Percentiles rank a stretch among this genome's conserved stretches.
Evolutionary conservation across 2,329 filamentous ascomycete genomes (phyloP).

Genomic region (Pezicula rhizophila): DNA sequence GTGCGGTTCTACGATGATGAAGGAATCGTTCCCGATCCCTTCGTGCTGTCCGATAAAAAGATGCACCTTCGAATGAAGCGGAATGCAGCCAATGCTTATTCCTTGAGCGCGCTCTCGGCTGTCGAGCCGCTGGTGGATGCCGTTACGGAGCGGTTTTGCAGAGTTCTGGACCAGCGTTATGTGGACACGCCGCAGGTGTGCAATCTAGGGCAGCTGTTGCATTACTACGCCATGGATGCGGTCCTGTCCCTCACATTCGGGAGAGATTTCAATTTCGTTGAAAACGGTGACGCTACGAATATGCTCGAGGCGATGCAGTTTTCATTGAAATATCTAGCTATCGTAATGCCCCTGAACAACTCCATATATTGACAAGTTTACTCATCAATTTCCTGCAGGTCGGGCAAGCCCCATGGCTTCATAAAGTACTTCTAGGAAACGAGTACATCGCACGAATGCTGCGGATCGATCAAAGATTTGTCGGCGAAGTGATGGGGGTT

Average conservation of each 20-base stretch:
- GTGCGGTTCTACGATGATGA: neutral
- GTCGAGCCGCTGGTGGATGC: neutral
- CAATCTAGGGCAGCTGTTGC: neutral
- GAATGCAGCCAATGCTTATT: neutral
- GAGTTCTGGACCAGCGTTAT: neutral
- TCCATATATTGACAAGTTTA: neutral
- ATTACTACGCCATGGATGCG: neutral
- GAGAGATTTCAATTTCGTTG: neutral
- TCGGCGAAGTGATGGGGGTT: neutral
- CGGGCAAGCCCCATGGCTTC: conserved; percentile 1
- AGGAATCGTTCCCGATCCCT: neutral
- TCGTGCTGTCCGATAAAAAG: neutral
- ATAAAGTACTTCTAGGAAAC: conserved; percentile 3
- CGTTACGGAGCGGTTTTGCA: neutral
- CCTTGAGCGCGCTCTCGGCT: neutral
- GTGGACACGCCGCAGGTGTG: neutral
- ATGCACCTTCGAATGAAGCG: neutral
- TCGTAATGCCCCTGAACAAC: neutral
- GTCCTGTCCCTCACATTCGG: neutral
- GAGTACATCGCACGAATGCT: neutral
- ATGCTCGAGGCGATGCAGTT: neutral
- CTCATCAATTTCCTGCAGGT: neutral
- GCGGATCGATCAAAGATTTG: neutral
- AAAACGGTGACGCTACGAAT: neutral
- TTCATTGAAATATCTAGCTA: neutral